A percentile compares a stretch with the other conserved stretches of the same genome.
Evolutionary conservation across 169 alveolate genomes (phyloP).

Genomic region (Plasmodium billcollinsi): DNA sequence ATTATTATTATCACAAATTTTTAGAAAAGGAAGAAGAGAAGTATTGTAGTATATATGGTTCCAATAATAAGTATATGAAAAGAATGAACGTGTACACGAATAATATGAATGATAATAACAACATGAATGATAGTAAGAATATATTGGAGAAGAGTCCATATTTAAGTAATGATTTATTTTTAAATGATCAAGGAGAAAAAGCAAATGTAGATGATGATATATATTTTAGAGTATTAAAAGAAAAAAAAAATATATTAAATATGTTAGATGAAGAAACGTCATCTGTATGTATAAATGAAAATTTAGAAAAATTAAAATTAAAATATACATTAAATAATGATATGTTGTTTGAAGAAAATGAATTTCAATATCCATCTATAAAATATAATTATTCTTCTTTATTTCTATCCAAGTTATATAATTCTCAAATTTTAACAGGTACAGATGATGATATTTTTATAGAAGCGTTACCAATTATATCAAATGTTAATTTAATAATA

Average conservation of each 20-base stretch:
- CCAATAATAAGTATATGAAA: constrained; percentile 5
- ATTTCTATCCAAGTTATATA: constrained; percentile 51
- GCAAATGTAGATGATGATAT: constrained; percentile 51
- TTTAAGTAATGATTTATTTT: background rate
- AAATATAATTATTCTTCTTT: constrained; percentile 42
- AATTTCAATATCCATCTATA: constrained; percentile 27
- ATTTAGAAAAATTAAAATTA: constrained; percentile 49
- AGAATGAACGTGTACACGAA: background rate
- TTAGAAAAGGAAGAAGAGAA: constrained; percentile 62
- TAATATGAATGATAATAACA: background rate
- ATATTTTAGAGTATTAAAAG: constrained; percentile 52
- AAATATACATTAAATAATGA: constrained; percentile 63
- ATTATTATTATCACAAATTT: constrained; percentile 45
- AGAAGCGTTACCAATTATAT: constrained; percentile 93
- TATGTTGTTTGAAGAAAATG: constrained; percentile 65
- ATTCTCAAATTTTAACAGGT: constrained; percentile 87
- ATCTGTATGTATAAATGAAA: constrained; percentile 10
- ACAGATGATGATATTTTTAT: constrained; percentile 95
- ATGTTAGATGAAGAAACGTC: constrained; percentile 20
- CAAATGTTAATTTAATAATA: constrained; percentile 91
- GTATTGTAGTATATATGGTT: constrained; percentile 54
- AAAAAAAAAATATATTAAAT: constrained; percentile 43
- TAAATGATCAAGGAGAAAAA: constrained; percentile 4
- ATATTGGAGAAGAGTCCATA: background rate
- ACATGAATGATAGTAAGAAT: background rate